phyloP scores from a whole-genome alignment of 352 stramenopile genomes.

The Albugo laibachii region DNA sequence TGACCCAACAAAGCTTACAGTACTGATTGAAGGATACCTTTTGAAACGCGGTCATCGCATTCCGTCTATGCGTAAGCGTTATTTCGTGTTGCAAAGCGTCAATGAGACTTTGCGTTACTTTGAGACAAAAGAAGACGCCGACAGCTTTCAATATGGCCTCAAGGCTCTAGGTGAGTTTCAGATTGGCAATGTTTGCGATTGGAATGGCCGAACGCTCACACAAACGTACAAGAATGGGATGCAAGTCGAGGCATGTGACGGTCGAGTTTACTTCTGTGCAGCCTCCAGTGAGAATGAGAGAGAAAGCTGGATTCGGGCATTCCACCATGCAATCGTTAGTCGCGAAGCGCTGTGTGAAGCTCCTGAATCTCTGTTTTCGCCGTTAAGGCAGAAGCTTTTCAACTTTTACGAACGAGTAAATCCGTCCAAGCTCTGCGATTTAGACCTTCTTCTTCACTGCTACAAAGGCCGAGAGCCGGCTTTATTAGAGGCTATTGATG shows the following conservation, averaged over 20 bases:
- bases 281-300: constrained; percentile 31
- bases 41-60: constrained; percentile 50
- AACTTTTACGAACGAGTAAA: constrained; percentile 40
- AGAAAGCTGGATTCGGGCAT: constrained; percentile 30
- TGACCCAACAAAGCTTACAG: not conserved
- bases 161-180: constrained; percentile 10
- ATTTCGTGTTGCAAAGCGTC: constrained; percentile 34
- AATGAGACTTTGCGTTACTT: constrained; percentile 25
- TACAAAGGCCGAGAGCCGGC: constrained; percentile 23
- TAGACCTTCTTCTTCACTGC: constrained; percentile 24
- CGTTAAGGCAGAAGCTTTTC: constrained; percentile 19
- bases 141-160: not conserved
- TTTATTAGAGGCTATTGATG: constrained; percentile 26
- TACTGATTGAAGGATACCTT: constrained; percentile 58
- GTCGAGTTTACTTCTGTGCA: constrained; percentile 53
- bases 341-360: not conserved
- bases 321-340: constrained; percentile 24
- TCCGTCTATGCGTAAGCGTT: constrained; percentile 55
- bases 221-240: constrained; percentile 36
- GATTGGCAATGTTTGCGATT: constrained; percentile 37
- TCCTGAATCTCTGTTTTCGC: not conserved
- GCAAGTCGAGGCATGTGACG: constrained; percentile 40
- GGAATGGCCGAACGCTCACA: constrained; percentile 36
- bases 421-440: constrained; percentile 21
- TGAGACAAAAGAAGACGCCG: constrained; percentile 38